Percentiles rank a stretch among this genome's conserved stretches.
Conservation (phyloP, 1,284 basidiomycete genomes). For the Leucoagaricus sp. region DNA sequence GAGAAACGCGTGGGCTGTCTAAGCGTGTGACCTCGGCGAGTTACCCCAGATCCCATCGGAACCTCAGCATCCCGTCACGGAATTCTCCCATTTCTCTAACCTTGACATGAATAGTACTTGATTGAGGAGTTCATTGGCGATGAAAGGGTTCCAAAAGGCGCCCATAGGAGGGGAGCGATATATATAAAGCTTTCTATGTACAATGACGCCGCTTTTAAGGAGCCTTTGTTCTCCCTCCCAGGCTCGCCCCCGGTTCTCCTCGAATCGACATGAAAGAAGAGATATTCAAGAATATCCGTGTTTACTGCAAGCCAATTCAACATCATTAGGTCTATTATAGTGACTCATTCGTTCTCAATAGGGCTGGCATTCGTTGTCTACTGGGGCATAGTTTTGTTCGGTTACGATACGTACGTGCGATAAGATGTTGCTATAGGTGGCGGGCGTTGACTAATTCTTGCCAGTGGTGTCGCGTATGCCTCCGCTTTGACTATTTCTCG, state of each 20-base stretch:
- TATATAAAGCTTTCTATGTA: too few relatives aligned
- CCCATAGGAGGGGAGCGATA: too few relatives aligned
- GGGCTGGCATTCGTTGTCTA: conserved; percentile 68
- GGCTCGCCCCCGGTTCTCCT: not conserved
- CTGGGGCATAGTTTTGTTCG: conserved; percentile 80
- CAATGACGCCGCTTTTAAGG: too few relatives aligned
- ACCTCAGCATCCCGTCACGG: too few relatives aligned
- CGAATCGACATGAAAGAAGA: not conserved
- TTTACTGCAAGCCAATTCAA: conserved; percentile 7
- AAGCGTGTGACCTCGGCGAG: too few relatives aligned
- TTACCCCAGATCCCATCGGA: too few relatives aligned
- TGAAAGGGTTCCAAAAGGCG: too few relatives aligned
- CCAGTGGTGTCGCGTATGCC: conserved; percentile 35
- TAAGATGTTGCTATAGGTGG: not conserved
- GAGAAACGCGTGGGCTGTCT: too few relatives aligned
- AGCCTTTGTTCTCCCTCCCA: too few relatives aligned
- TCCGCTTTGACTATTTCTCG: not conserved
- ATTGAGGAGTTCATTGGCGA: too few relatives aligned
- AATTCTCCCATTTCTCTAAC: too few relatives aligned
- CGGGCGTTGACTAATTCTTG: not conserved
- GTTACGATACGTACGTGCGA: conserved; percentile 68
- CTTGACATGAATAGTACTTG: too few relatives aligned
- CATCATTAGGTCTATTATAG: not conserved
- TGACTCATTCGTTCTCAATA: not conserved
- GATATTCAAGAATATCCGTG: conserved; percentile 14